A percentile compares a stretch with the other conserved stretches of the same genome.
These are phyloP conservation scores for Phytophthora sojae DNA, from an alignment of 352 stramenopile species.

Conservation along the genomic window DNA sequence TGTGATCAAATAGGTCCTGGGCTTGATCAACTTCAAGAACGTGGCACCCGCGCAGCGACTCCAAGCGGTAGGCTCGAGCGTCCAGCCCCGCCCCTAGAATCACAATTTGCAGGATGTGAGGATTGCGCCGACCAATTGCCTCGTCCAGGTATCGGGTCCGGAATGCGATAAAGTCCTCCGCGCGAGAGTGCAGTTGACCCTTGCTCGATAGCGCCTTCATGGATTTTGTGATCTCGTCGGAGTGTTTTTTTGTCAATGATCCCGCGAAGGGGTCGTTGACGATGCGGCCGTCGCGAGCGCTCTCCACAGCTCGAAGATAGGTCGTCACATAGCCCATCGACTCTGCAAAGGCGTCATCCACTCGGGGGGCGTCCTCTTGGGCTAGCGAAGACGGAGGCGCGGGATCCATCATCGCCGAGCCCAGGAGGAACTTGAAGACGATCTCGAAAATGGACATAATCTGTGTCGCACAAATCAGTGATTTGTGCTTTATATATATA, in stretches of 20 bases:
- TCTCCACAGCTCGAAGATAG: slow-evolving; percentile 19
- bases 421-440: neutral
- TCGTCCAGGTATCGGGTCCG: slow-evolving; percentile 51
- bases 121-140: slow-evolving; percentile 37
- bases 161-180: slow-evolving; percentile 32
- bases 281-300: slow-evolving; percentile 11
- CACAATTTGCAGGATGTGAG: slow-evolving; percentile 43
- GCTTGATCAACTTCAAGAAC: slow-evolving; percentile 48
- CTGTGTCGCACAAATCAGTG: neutral
- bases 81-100: slow-evolving; percentile 49
- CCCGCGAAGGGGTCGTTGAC: slow-evolving; percentile 18
- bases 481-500: neutral
- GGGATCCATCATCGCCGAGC: neutral
- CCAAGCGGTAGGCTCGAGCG: slow-evolving; percentile 41
- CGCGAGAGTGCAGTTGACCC: neutral
- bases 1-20: slow-evolving; percentile 39
- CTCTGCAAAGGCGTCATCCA: neutral
- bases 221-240: neutral
- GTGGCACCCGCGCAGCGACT: slow-evolving; percentile 27
- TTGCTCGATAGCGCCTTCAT: neutral
- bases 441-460: neutral
- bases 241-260: slow-evolving; percentile 5
- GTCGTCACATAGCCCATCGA: slow-evolving; percentile 22
- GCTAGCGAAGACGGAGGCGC: neutral
- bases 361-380: neutral